Evolutionary conservation across 2,329 filamentous ascomycete genomes (phyloP).

Genomic region (Phialophora tarda): DNA sequence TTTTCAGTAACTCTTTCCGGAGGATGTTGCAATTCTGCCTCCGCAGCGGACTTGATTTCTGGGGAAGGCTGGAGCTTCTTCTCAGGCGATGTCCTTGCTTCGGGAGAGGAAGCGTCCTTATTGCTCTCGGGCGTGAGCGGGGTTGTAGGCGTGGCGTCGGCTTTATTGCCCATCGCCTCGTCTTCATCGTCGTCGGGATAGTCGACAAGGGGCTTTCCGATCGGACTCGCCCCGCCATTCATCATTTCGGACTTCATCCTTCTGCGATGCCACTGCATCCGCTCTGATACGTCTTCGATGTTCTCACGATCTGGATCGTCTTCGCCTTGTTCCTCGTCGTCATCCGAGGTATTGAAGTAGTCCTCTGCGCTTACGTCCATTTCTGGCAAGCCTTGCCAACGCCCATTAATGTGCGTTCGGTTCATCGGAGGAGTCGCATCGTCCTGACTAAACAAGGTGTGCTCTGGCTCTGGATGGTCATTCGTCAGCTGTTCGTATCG

Average conservation of each 20-base stretch:
- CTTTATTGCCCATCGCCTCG: slow-evolving; percentile 64
- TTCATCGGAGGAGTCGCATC: slow-evolving; percentile 60
- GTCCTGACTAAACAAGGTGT: slow-evolving; percentile 71
- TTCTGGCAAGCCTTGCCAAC: slow-evolving; percentile 77
- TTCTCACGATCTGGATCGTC: slow-evolving; percentile 36
- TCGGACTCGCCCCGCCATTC: slow-evolving; percentile 67
- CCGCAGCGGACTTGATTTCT: slow-evolving; percentile 46
- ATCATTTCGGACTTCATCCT: slow-evolving; percentile 41
- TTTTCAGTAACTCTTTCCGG: slow-evolving; percentile 86
- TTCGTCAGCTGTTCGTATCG: slow-evolving; percentile 80
- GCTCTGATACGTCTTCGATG: slow-evolving; percentile 29
- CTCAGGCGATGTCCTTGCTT: slow-evolving; percentile 40
- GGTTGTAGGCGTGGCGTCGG: slow-evolving; percentile 31
- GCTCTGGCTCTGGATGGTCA: slow-evolving; percentile 65
- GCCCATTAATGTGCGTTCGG: slow-evolving; percentile 59
- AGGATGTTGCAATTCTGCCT: slow-evolving; percentile 52
- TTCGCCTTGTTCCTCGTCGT: slow-evolving; percentile 72
- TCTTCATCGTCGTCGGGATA: slow-evolving; percentile 87
- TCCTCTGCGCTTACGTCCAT: slow-evolving; percentile 86
- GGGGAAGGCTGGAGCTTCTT: slow-evolving; percentile 39
- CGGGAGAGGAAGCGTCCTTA: slow-evolving; percentile 37
- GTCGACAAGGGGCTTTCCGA: slow-evolving; percentile 79
- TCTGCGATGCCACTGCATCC: slow-evolving; percentile 36
- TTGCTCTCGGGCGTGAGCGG: slow-evolving; percentile 41
- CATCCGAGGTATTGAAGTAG: slow-evolving; percentile 90